A percentile compares a stretch with the other conserved stretches of the same genome.
These are phyloP conservation scores for Candida manassasensis DNA, from an alignment of 805 yeast species.

Conservation along the genomic window DNA sequence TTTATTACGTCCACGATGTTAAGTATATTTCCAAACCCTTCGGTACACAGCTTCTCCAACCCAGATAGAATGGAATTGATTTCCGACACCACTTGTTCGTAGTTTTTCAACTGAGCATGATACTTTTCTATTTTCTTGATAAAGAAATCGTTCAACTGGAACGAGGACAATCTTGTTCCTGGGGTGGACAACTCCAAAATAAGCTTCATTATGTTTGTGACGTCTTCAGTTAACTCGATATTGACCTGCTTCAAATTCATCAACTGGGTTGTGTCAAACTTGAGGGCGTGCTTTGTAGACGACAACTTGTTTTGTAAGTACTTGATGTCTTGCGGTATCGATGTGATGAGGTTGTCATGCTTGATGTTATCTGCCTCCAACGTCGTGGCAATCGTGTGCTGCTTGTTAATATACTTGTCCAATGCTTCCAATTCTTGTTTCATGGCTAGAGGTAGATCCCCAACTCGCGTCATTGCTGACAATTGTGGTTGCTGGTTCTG, in stretches of 20 bases:
- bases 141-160: slow-evolving; percentile 54
- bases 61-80: slow-evolving; percentile 49
- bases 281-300: slow-evolving; percentile 61
- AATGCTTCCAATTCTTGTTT: slow-evolving; percentile 66
- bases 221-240: slow-evolving; percentile 43
- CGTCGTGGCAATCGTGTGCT: slow-evolving; percentile 66
- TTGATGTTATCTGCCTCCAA: slow-evolving; percentile 56
- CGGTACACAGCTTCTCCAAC: slow-evolving; percentile 32
- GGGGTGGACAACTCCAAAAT: slow-evolving; percentile 49
- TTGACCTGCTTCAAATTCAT: slow-evolving; percentile 30
- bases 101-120: slow-evolving; percentile 44
- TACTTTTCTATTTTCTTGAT: slow-evolving; percentile 48
- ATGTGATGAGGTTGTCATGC: slow-evolving; percentile 59
- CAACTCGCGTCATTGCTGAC: slow-evolving; percentile 71
- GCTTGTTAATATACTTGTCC: slow-evolving; percentile 68
- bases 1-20: slow-evolving; percentile 57
- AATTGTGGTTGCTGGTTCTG: slow-evolving; percentile 45
- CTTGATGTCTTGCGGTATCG: slow-evolving; percentile 69
- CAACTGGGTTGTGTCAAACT: slow-evolving; percentile 40
- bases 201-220: slow-evolving; percentile 50
- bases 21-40: slow-evolving; percentile 37
- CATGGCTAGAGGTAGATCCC: slow-evolving; percentile 67
- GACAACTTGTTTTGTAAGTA: slow-evolving; percentile 58
- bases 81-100: slow-evolving; percentile 61
- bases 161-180: slow-evolving; percentile 50